Evolutionary conservation across 129 eudicot genomes (phyloP).

Genomic region (Apium graveolens): DNA sequence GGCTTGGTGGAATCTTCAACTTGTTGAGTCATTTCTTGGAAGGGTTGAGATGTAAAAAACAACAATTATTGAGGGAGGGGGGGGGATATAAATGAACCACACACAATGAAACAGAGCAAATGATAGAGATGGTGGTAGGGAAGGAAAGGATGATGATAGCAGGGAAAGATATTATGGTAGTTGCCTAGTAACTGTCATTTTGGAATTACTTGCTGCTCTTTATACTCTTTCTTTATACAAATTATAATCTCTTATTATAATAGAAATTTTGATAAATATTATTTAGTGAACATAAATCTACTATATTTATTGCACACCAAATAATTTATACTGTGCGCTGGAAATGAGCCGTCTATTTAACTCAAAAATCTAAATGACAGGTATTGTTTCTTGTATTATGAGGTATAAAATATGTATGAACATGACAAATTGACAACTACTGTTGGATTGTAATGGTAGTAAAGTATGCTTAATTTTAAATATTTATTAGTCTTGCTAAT

Average conservation of each 20-base stretch:
- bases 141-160: background rate
- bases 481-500: too few species aligned
- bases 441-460: background rate
- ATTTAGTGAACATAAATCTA: background rate
- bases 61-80: background rate
- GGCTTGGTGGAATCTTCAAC: slow-evolving; percentile 38
- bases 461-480: background rate
- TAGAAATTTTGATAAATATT: too few species aligned
- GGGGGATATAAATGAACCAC: background rate
- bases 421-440: background rate
- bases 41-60: background rate
- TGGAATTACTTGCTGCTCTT: slow-evolving; percentile 17
- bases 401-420: too few species aligned
- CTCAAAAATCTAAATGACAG: too few species aligned
- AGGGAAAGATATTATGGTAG: slow-evolving; percentile 25
- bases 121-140: background rate
- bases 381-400: too few species aligned
- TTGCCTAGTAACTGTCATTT: slow-evolving; percentile 24
- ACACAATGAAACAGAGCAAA: background rate
- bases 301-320: too few species aligned
- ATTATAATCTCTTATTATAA: too few species aligned
- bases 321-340: too few species aligned
- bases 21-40: slow-evolving; percentile 44
- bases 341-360: too few species aligned
- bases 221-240: background rate